phyloP scores from a whole-genome alignment of 805 yeast species.

The Suhomyces xylopsoci region DNA sequence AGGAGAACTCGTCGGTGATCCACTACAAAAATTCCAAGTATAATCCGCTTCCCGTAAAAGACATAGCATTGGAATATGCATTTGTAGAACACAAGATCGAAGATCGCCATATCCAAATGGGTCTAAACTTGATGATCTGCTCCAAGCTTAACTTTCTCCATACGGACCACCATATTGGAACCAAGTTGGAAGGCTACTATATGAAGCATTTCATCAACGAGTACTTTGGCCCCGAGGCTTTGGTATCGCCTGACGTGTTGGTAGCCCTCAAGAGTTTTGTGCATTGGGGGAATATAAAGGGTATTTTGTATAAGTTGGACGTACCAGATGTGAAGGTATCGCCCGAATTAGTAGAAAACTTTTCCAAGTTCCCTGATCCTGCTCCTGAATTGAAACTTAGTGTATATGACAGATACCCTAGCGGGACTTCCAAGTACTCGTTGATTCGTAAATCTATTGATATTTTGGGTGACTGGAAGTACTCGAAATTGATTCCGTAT shows the following conservation, averaged over 20 bases:
- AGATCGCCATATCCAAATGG: conserved; percentile 37
- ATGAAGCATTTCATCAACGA: conserved; percentile 37
- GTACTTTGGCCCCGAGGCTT: conserved; percentile 39
- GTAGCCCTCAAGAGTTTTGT: conserved; percentile 49
- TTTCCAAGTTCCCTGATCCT: conserved; percentile 42
- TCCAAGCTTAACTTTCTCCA: conserved; percentile 52
- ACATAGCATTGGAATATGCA: conserved; percentile 32
- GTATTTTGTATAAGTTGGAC: conserved; percentile 41
- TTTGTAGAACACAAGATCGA: conserved; percentile 20
- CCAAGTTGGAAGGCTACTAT: conserved; percentile 46
- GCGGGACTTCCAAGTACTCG: conserved; percentile 49
- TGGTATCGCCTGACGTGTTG: conserved; percentile 41
- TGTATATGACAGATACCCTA: conserved; percentile 47
- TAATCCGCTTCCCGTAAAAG: conserved; percentile 25
- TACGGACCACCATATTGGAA: conserved; percentile 54
- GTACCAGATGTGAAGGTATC: conserved; percentile 36
- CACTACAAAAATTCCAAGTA: conserved; percentile 31
- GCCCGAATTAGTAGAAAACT: conserved; percentile 25
- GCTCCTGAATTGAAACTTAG: conserved; percentile 35
- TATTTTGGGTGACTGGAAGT: conserved; percentile 32
- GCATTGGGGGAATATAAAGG: conserved; percentile 55
- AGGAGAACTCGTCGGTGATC: conserved; percentile 41
- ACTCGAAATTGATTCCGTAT: conserved; percentile 37
- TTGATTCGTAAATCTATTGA: conserved; percentile 40
- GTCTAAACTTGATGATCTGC: conserved; percentile 42